A percentile compares a stretch with the other conserved stretches of the same genome.
These are phyloP conservation scores for Mimosa bimucronata DNA, from an alignment of 306 rosid genomes.

Conservation along the genomic window DNA sequence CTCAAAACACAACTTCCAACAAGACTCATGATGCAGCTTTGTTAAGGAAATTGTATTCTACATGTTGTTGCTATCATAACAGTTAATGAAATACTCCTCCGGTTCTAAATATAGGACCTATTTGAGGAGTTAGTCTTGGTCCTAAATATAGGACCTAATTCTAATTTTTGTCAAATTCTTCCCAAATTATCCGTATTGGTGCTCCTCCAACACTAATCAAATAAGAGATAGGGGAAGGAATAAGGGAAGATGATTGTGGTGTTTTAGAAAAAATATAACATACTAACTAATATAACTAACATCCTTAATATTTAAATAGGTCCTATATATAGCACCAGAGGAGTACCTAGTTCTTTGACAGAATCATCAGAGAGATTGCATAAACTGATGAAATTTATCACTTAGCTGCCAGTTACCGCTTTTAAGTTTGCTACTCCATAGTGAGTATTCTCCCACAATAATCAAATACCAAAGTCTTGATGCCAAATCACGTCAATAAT, in stretches of 20 bases:
- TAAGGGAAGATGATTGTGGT: no score
- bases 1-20: background rate
- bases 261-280: no score
- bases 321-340: no score
- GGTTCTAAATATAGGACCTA: no score
- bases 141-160: no score
- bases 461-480: constrained; percentile 9
- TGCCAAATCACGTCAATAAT: constrained; percentile 6
- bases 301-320: no score
- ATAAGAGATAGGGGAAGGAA: no score
- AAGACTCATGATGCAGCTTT: constrained; percentile 1
- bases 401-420: background rate
- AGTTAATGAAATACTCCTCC: constrained; percentile 22
- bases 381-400: background rate
- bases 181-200: no score
- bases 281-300: no score
- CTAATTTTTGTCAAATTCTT: no score
- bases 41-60: background rate
- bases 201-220: no score
- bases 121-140: no score
- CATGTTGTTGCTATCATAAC: background rate
- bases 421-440: background rate
- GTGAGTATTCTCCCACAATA: background rate
- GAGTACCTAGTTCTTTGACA: constrained; percentile 1
- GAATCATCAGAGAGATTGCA: background rate